Evolutionary conservation across 345 rosid species (phyloP).

Genomic region (Brassica cretica): DNA sequence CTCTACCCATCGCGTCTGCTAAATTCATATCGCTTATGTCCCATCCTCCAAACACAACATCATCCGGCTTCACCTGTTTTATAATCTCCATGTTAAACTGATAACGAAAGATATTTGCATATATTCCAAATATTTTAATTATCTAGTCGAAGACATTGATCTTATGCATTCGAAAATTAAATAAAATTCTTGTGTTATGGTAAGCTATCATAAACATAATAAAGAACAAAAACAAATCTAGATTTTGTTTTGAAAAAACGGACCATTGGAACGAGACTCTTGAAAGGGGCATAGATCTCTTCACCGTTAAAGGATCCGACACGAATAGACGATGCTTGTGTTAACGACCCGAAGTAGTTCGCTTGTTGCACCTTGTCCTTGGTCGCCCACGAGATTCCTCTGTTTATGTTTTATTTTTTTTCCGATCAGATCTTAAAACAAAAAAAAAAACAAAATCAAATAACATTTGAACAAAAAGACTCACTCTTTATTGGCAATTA

Average conservation of each 20-base stretch:
- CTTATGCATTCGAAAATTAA: no score
- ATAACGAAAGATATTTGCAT: no score
- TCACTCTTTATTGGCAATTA: constrained; percentile 91
- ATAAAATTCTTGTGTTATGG: no score
- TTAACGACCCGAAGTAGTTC: constrained; percentile 91
- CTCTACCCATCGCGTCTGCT: constrained; percentile 98
- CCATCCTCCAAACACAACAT: constrained; percentile 96
- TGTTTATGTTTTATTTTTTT: constrained; percentile 27
- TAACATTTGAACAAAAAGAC: constrained; percentile 27
- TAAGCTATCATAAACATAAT: background rate
- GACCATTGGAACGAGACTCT: constrained; percentile 98
- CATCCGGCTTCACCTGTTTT: constrained; percentile 72
- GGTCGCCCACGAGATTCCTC: constrained; percentile 99
- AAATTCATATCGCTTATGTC: constrained; percentile 96
- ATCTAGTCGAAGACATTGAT: no score
- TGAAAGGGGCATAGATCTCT: constrained; percentile 98
- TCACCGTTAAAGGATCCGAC: constrained; percentile 97
- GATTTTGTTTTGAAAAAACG: background rate
- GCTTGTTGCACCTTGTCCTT: constrained; percentile 98
- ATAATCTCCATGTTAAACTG: background rate
- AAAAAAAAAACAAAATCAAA: constrained; percentile 44
- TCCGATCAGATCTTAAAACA: constrained; percentile 50
- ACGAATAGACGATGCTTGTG: constrained; percentile 87
- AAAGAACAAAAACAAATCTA: background rate
- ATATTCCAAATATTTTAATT: no score